phyloP scores from a whole-genome alignment of 2,329 filamentous ascomycete species.

The Colletotrichum lini region DNA sequence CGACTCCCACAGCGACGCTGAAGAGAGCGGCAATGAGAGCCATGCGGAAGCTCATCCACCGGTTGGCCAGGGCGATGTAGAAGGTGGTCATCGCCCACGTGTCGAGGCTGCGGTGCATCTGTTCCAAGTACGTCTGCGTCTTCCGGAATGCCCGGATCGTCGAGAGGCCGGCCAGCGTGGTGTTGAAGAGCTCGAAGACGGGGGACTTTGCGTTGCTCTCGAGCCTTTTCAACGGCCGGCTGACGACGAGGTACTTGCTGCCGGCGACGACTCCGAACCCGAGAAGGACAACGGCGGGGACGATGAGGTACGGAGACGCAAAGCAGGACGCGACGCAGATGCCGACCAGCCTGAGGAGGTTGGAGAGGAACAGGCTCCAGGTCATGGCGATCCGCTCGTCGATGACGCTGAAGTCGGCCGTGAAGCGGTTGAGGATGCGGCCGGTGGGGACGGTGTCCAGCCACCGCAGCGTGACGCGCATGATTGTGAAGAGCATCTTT shows the following conservation, averaged over 20 bases:
- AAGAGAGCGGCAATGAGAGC: constrained; percentile 78
- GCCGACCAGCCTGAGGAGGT: constrained; percentile 71
- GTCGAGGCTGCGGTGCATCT: constrained; percentile 80
- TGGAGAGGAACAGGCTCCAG: constrained; percentile 70
- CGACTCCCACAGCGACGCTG: constrained; percentile 72
- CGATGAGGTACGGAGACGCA: constrained; percentile 76
- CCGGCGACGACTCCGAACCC: constrained; percentile 59
- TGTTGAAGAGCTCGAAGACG: constrained; percentile 84
- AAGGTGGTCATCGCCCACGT: constrained; percentile 75
- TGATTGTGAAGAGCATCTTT: constrained; percentile 74
- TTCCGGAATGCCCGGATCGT: constrained; percentile 85
- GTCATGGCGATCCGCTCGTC: constrained; percentile 78
- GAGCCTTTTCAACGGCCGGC: constrained; percentile 81
- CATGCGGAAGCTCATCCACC: constrained; percentile 84
- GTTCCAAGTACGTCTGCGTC: constrained; percentile 73
- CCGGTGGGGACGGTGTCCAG: constrained; percentile 85
- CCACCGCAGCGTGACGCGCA: constrained; percentile 83
- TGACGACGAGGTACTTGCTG: constrained; percentile 77
- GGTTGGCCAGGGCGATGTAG: constrained; percentile 80
- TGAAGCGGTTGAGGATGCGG: constrained; percentile 83
- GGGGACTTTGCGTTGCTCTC: constrained; percentile 85
- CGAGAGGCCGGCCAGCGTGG: constrained; percentile 78
- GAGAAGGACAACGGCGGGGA: constrained; percentile 73
- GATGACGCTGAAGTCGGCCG: constrained; percentile 81
- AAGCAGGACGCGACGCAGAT: constrained; percentile 78